These are phyloP conservation scores for Crepidotus variabilis DNA, from an alignment of 768 basidiomycete species.

Conservation along the genomic window DNA sequence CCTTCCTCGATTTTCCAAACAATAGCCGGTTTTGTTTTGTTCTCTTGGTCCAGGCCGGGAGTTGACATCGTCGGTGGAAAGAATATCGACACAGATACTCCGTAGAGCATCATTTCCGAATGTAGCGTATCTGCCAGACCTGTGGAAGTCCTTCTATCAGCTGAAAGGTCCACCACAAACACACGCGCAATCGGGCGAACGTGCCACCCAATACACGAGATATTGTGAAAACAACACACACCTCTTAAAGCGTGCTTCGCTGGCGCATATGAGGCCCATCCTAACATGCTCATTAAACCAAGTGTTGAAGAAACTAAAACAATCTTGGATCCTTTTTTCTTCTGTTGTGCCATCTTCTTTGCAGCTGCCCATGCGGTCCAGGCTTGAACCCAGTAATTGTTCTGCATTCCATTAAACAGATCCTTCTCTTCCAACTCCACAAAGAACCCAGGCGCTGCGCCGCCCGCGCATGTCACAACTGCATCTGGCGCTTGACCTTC, in stretches of 20 bases:
- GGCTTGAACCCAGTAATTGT: conserved; percentile 48
- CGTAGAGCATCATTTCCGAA: conserved; percentile 75
- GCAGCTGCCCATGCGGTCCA: conserved; percentile 63
- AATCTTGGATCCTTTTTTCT: conserved; percentile 62
- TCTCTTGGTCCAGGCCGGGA: conserved; percentile 74
- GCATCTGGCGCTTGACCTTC: conserved; percentile 67
- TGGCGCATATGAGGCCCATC: conserved; percentile 78
- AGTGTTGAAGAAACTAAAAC: conserved; percentile 74
- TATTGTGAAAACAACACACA: conserved; percentile 22
- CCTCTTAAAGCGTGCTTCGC: conserved; percentile 86
- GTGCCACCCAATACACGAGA: not conserved
- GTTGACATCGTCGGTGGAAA: conserved; percentile 80
- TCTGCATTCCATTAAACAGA: conserved; percentile 42
- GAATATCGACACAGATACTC: conserved; percentile 74
- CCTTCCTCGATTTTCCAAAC: conserved; percentile 70
- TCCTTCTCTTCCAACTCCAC: conserved; percentile 63
- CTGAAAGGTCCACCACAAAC: not conserved
- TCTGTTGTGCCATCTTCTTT: conserved; percentile 57
- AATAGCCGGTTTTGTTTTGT: conserved; percentile 72
- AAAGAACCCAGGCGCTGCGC: conserved; percentile 66
- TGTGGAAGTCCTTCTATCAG: conserved; percentile 22
- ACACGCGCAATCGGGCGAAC: not conserved
- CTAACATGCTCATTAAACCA: conserved; percentile 72
- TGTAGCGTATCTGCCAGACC: conserved; percentile 83
- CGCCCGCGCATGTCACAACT: conserved; percentile 78